A percentile compares a stretch with the other conserved stretches of the same genome.
Conservation (phyloP, 805 yeast genomes). For the Candida piceae region DNA sequence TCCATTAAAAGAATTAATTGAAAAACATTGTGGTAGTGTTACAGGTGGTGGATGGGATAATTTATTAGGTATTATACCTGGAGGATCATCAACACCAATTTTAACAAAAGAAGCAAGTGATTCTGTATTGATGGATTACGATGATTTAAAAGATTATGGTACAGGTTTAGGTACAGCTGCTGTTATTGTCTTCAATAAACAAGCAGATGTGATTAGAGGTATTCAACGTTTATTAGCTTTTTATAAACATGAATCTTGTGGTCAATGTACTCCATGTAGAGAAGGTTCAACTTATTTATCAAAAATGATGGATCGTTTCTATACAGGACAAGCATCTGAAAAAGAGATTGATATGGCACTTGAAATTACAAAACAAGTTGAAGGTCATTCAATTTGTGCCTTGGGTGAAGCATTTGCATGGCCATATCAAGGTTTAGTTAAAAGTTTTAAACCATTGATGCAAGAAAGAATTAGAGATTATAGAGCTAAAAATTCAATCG, state of each 20-base stretch:
- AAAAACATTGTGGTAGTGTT: conserved; percentile 87
- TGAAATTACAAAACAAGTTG: conserved; percentile 81
- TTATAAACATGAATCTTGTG: conserved; percentile 90
- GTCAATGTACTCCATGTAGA: conserved; percentile 93
- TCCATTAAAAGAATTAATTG: conserved; percentile 75
- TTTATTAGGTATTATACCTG: conserved; percentile 81
- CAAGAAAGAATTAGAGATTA: conserved; percentile 68
- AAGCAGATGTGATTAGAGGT: conserved; percentile 78
- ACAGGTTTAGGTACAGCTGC: conserved; percentile 93
- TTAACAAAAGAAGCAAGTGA: conserved; percentile 65
- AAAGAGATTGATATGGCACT: conserved; percentile 80
- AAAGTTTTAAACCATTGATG: conserved; percentile 79
- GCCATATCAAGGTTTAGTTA: conserved; percentile 88
- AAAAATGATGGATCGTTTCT: conserved; percentile 80
- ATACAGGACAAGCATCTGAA: conserved; percentile 71
- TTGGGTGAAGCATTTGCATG: conserved; percentile 92
- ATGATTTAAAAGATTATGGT: conserved; percentile 78
- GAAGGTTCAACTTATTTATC: conserved; percentile 87
- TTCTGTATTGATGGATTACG: conserved; percentile 78
- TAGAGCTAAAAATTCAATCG: conserved; percentile 38
- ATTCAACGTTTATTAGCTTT: conserved; percentile 81
- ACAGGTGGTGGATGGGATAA: conserved; percentile 95
- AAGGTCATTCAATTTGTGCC: conserved; percentile 90
- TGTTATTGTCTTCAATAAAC: conserved; percentile 85
- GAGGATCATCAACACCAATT: conserved; percentile 85